Percentiles rank a stretch among this genome's conserved stretches.
Evolutionary conservation across 2,329 filamentous ascomycete genomes (phyloP).

Genomic region (Nectriaceae sp.): DNA sequence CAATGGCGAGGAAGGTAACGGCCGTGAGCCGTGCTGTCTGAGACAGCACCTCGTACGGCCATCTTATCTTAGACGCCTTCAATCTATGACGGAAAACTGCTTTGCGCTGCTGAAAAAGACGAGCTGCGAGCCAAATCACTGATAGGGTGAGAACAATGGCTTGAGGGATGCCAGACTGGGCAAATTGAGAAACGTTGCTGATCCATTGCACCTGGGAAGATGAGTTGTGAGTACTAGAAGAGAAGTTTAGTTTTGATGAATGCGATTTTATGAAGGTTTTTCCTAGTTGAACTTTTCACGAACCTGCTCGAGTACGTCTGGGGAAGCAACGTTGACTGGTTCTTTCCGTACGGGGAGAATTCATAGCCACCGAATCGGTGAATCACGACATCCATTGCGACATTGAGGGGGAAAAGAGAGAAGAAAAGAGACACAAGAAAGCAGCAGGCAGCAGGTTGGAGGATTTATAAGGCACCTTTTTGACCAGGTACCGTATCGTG

Average conservation of each 20-base stretch:
- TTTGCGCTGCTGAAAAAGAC: constrained; percentile 35
- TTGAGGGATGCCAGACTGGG: constrained; percentile 45
- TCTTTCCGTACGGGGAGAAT: constrained; percentile 30
- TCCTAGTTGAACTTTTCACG: constrained; percentile 4
- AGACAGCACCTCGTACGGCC: constrained; percentile 45
- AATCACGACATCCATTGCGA: constrained; percentile 33
- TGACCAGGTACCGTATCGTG: too few relatives aligned
- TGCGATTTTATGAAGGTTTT: background rate
- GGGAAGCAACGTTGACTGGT: constrained; percentile 17
- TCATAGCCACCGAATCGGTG: constrained; percentile 32
- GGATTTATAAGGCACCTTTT: too few relatives aligned
- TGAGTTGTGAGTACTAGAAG: constrained; percentile 15
- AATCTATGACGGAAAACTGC: constrained; percentile 24
- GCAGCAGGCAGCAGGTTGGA: too few relatives aligned
- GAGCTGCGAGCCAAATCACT: constrained; percentile 35
- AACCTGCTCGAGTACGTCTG: constrained; percentile 19
- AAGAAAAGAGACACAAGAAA: background rate
- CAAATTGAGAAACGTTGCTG: constrained; percentile 37
- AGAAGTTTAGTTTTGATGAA: constrained; percentile 8
- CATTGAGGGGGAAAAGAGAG: constrained; percentile 11
- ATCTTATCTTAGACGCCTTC: constrained; percentile 41
- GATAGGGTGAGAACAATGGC: constrained; percentile 39
- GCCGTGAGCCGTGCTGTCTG: constrained; percentile 43
- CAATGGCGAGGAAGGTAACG: constrained; percentile 41
- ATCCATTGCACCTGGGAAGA: constrained; percentile 39